Percentiles rank a stretch among this genome's conserved stretches.
Evolutionary conservation across 352 stramenopile species (phyloP).

Genomic region (Phytopythium boreale): DNA sequence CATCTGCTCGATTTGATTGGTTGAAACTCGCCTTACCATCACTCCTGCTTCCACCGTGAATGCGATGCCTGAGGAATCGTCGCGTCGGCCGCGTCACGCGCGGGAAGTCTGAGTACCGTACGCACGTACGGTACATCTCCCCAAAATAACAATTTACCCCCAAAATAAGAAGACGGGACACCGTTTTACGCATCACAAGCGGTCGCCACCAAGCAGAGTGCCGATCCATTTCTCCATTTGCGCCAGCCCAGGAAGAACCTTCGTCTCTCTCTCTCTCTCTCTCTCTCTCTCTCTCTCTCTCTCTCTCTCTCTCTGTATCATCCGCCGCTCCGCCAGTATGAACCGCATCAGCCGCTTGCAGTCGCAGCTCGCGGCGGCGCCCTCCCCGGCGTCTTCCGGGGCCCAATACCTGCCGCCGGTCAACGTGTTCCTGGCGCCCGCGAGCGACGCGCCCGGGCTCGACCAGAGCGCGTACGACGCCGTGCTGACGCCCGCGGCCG

Average conservation of each 20-base stretch:
- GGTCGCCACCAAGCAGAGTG: not conserved
- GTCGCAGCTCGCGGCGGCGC: slow-evolving; percentile 22
- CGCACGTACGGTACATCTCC: too few species aligned
- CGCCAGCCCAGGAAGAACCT: not conserved
- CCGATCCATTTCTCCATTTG: slow-evolving; percentile 1
- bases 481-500: slow-evolving; percentile 81
- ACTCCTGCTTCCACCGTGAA: not conserved
- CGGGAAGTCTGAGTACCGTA: too few species aligned
- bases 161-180: too few species aligned
- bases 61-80: not conserved
- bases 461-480: slow-evolving; percentile 39
- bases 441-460: slow-evolving; percentile 7
- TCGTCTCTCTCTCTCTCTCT: not conserved
- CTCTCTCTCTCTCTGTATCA: too few species aligned
- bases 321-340: slow-evolving; percentile 24
- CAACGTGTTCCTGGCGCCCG: slow-evolving; percentile 26
- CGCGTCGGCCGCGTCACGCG: not conserved
- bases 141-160: too few species aligned
- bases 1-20: not conserved
- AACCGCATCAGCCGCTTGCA: slow-evolving; percentile 39
- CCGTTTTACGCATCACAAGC: not conserved
- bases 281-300: too few species aligned
- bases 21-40: not conserved
- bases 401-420: not conserved
- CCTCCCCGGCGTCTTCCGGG: not conserved